These are phyloP conservation scores for Arthroderma sp. DNA, from an alignment of 2,329 filamentous ascomycete genomes.

Conservation along the genomic window DNA sequence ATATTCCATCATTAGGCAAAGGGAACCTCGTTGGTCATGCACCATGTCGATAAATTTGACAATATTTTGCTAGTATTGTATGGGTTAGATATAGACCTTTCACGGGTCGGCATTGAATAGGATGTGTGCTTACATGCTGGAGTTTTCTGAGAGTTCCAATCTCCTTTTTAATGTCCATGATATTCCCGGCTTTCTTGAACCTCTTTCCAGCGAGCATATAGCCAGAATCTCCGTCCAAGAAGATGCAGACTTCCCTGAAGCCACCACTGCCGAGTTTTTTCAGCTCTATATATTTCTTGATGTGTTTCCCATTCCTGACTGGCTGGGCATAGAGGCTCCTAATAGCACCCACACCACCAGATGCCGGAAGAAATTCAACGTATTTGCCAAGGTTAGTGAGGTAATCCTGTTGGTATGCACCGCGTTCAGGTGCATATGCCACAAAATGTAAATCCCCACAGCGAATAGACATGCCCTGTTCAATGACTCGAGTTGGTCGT, in stretches of 20 bases:
- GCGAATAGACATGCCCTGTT: too few species aligned
- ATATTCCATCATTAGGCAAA: slow-evolving; percentile 2
- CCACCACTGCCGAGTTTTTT: neutral
- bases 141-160: neutral
- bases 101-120: neutral
- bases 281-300: too few species aligned
- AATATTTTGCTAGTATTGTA: neutral
- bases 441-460: too few species aligned
- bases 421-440: too few species aligned
- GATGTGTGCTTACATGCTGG: neutral
- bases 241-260: neutral
- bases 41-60: neutral
- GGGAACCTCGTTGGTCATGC: too few species aligned
- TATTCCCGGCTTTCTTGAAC: neutral
- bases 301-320: too few species aligned
- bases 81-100: neutral
- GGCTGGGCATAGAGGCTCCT: too few species aligned
- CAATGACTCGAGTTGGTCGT: too few species aligned
- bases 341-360: too few species aligned
- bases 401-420: too few species aligned
- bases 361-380: too few species aligned
- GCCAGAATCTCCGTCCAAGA: neutral
- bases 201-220: neutral
- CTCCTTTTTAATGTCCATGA: neutral
- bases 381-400: too few species aligned